Percentiles rank a stretch among this genome's conserved stretches.
Evolutionary conservation across 2,329 filamentous ascomycete species (phyloP).

Genomic region (Cladophialophora psammophila): DNA sequence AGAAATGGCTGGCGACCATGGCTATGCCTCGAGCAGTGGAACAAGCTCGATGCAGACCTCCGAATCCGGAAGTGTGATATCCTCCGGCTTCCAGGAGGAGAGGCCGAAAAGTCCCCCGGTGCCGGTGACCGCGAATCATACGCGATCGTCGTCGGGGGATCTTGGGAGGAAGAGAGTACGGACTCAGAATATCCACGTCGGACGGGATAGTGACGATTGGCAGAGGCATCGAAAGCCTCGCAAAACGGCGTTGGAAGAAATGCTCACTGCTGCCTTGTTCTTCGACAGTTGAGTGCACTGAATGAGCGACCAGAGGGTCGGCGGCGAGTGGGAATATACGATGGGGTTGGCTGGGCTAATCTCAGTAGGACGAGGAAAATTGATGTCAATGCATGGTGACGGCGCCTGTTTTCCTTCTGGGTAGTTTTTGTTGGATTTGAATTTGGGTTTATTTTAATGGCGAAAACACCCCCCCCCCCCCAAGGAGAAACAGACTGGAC

Average conservation of each 20-base stretch:
- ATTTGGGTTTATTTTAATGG: no score
- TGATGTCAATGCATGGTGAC: no score
- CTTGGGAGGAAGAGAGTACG: slow-evolving; percentile 11
- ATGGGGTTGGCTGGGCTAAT: no score
- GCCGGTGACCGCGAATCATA: slow-evolving; percentile 5
- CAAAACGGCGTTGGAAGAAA: slow-evolving; percentile 31
- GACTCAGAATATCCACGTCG: slow-evolving; percentile 4
- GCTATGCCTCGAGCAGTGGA: slow-evolving; percentile 26
- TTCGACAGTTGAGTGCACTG: slow-evolving; percentile 30
- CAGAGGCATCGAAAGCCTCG: slow-evolving; percentile 5
- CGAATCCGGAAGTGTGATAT: slow-evolving; percentile 25
- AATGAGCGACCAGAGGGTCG: background rate
- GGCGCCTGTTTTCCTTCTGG: no score
- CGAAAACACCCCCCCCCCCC: no score
- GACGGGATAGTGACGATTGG: background rate
- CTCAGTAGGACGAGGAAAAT: no score
- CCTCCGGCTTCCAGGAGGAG: background rate
- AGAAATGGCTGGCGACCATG: slow-evolving; percentile 26
- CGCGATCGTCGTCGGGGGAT: slow-evolving; percentile 5
- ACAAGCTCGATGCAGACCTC: slow-evolving; percentile 24
- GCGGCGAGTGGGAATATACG: no score
- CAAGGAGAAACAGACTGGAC: no score
- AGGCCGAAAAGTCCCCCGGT: background rate
- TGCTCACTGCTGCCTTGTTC: slow-evolving; percentile 33
- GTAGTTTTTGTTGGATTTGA: no score